These are phyloP conservation scores for Nyctanthes arbortristis DNA, from an alignment of 257 asterid genomes.

Conservation along the genomic window DNA sequence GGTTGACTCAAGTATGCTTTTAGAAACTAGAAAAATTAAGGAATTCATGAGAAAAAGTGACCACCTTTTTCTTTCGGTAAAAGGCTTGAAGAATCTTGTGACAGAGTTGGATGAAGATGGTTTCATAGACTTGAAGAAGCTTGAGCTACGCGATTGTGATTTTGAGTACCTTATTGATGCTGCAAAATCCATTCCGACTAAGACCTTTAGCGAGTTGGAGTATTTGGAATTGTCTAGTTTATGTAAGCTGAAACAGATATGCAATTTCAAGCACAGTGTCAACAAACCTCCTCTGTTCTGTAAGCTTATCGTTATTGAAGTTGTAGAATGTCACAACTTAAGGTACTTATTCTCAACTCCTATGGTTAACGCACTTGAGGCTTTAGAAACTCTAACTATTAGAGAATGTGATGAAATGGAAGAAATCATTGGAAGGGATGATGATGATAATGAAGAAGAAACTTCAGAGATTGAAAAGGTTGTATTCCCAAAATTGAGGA, in stretches of 20 bases:
- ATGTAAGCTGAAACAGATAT: too few species aligned
- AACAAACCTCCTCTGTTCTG: too few species aligned
- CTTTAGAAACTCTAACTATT: conserved; percentile 10
- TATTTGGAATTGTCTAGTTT: too few species aligned
- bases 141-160: too few species aligned
- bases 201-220: too few species aligned
- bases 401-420: not conserved
- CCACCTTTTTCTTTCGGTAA: not conserved
- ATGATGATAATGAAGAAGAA: too few species aligned
- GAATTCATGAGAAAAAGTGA: not conserved
- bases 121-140: too few species aligned
- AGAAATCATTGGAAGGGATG: not conserved
- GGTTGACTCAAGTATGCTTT: not conserved
- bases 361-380: not conserved
- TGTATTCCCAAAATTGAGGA: too few species aligned
- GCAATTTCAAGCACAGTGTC: too few species aligned
- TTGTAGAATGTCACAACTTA: not conserved
- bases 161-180: too few species aligned
- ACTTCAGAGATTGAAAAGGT: not conserved
- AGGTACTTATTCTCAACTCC: conserved; percentile 4
- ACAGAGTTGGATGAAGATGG: conserved; percentile 5
- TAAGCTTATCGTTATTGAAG: too few species aligned
- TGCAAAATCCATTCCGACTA: too few species aligned
- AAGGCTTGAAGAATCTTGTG: not conserved
- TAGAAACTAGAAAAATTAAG: not conserved